Evolutionary conservation across 257 asterid genomes (phyloP).

Genomic region (Scutellaria barbata): DNA sequence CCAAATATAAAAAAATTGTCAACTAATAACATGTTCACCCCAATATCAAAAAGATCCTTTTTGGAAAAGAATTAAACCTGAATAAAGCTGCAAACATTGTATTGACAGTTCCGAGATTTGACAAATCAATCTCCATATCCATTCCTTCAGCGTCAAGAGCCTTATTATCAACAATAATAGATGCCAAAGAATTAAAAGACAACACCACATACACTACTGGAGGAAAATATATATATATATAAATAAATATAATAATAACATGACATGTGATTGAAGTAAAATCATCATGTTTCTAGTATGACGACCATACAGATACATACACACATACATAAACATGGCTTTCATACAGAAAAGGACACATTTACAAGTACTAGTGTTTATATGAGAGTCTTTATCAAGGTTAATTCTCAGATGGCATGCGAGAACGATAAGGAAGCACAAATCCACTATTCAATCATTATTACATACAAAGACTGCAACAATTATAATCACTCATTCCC

Average conservation of each 20-base stretch:
- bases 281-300: not conserved
- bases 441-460: not conserved
- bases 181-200: constrained; percentile 32
- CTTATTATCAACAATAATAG: constrained; percentile 48
- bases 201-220: constrained; percentile 13
- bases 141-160: constrained; percentile 96
- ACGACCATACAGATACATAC: not conserved
- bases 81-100: constrained; percentile 99
- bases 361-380: not conserved
- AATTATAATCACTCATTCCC: not conserved
- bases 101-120: constrained; percentile 98
- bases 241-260: not conserved
- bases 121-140: constrained; percentile 99
- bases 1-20: constrained; percentile 33
- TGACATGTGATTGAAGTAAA: constrained; percentile 12
- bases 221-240: no score
- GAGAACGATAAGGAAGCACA: not conserved
- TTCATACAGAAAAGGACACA: not conserved
- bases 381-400: not conserved
- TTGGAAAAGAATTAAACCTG: constrained; percentile 59
- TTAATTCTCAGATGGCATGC: not conserved
- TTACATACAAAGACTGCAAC: not conserved
- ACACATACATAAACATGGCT: not conserved
- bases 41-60: constrained; percentile 6
- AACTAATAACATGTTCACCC: constrained; percentile 27